phyloP scores from a whole-genome alignment of 208 protist species.

The Pavlovales sp. region DNA sequence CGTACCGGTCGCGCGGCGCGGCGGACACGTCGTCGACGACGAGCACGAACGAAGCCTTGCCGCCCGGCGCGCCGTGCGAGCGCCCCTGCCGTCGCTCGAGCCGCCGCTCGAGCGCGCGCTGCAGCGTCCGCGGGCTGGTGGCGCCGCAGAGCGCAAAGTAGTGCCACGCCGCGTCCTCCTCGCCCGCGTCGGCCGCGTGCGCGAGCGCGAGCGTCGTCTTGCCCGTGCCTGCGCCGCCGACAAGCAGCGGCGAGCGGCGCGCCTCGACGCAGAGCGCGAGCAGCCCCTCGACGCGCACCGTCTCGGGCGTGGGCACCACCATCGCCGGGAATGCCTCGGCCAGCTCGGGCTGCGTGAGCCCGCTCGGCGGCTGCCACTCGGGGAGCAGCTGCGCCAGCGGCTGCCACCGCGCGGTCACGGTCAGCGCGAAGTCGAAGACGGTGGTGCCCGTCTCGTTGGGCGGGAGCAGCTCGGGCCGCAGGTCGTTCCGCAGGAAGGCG shows the following conservation, averaged over 20 bases:
- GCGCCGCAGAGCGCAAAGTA: conserved; percentile 72
- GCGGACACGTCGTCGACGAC: conserved; percentile 97
- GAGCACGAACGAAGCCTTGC: conserved; percentile 65
- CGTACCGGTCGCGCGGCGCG: conserved; percentile 89
- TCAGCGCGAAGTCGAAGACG: conserved; percentile 88
- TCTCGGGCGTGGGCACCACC: conserved; percentile 93
- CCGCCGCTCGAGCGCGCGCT: conserved; percentile 65
- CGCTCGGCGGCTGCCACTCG: conserved; percentile 65
- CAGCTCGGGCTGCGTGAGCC: conserved; percentile 65
- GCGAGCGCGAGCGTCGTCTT: conserved; percentile 70
- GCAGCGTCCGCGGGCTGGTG: conserved; percentile 68
- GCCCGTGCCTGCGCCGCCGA: conserved; percentile 71
- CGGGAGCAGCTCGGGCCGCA: conserved; percentile 39
- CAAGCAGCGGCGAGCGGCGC: conserved; percentile 61
- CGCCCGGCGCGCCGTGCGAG: conserved; percentile 67
- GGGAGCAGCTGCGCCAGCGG: conserved; percentile 75
- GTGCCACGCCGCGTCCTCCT: conserved; percentile 58
- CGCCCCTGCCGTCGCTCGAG: conserved; percentile 68
- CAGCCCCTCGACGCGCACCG: conserved; percentile 84
- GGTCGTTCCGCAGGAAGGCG: conserved; percentile 70
- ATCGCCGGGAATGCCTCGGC: conserved; percentile 82
- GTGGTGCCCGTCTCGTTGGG: conserved; percentile 67
- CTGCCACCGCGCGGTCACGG: conserved; percentile 75
- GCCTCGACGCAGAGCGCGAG: conserved; percentile 60
- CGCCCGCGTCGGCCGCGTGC: conserved; percentile 55